Evolutionary conservation across 257 asterid species (phyloP), one percentile per base, ranked within the genome.

Genomic region (Parsonsia alboflavescens): DNA sequence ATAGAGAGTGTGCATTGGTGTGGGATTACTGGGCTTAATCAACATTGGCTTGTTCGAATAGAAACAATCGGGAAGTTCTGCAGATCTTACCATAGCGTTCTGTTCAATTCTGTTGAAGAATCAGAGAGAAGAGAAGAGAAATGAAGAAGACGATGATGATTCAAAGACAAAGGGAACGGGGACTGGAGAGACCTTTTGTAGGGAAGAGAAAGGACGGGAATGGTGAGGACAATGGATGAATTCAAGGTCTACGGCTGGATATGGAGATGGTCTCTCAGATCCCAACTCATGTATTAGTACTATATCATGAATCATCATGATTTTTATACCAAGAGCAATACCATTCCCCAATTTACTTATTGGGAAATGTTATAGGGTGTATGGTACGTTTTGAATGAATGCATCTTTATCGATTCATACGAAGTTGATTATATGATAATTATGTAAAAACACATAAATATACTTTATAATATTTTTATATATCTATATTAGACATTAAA

Each of bases 21-120:
- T 90, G 26, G 88, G 80, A 44, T 12, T 36, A 22, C 5, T 45
- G 28, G 97, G 97, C 45, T 65, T 13, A 83, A 92, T 80, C 36
- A 92, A 54, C 1, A 73, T 61, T 2, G 96, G 90, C 57, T 76
- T 79, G 58, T 56, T 63, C 67, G 79, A 19, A 75, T 88, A 87
- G 74, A 65, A 73, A 71, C 96, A 90, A 70, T 89, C 93, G 2
- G 96, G 96, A 54, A 91, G 86, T 13, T 89, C 84, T 13, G 49
- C 17, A 17, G 88, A 78, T 59, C 70, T 76, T 33, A 78, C 77
- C 93, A 86, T 90, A 73, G 61, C 76, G 46, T 49, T 24, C 26
- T 61, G n/a, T 15, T 54, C 17, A n/a, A n/a, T 49, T 45, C 28
- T 46, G 61, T 10, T 66, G 73, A 64, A 4, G 73, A 53, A 58